Conservation (phyloP, 192 early-diverging fungal genomes). For the Cladochytrium replicatum region DNA sequence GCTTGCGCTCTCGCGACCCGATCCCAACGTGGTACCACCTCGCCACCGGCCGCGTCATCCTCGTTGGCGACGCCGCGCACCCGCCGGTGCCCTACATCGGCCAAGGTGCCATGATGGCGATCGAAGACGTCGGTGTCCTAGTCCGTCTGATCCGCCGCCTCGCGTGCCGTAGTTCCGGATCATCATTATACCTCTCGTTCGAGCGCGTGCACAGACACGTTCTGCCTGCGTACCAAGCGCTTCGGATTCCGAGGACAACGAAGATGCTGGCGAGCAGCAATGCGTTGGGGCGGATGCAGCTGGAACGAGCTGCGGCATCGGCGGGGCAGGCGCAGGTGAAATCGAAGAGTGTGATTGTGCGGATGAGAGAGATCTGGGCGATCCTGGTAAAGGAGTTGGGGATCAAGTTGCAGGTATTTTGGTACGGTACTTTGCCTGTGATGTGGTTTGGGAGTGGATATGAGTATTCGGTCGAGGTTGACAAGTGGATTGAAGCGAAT, state of each 20-base stretch:
- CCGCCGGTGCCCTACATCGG: slow-evolving; percentile 33
- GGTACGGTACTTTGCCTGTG: slow-evolving; percentile 17
- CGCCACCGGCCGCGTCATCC: slow-evolving; percentile 6
- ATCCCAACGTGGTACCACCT: slow-evolving; percentile 19
- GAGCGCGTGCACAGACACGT: slow-evolving; percentile 10
- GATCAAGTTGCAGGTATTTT: slow-evolving; percentile 10
- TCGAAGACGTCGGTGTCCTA: slow-evolving; percentile 28
- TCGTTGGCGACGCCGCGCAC: slow-evolving; percentile 33
- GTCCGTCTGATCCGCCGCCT: slow-evolving; percentile 2
- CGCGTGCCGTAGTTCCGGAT: background rate
- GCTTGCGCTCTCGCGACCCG: slow-evolving; percentile 23
- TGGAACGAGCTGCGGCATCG: slow-evolving; percentile 8
- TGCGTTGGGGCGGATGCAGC: slow-evolving; percentile 18
- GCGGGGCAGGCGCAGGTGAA: too few species aligned
- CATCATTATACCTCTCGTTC: background rate
- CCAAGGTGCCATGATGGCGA: slow-evolving; percentile 34
- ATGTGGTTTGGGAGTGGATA: slow-evolving; percentile 13
- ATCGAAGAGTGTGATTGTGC: too few species aligned
- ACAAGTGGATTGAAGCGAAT: background rate
- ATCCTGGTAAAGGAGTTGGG: slow-evolving; percentile 12
- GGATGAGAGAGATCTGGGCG: too few species aligned
- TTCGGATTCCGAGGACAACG: slow-evolving; percentile 14
- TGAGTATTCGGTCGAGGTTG: slow-evolving; percentile 14
- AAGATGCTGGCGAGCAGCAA: slow-evolving; percentile 10
- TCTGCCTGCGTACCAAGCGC: slow-evolving; percentile 4